phyloP scores from a whole-genome alignment of 2,329 filamentous ascomycete genomes.

The Fusarium sp. region DNA sequence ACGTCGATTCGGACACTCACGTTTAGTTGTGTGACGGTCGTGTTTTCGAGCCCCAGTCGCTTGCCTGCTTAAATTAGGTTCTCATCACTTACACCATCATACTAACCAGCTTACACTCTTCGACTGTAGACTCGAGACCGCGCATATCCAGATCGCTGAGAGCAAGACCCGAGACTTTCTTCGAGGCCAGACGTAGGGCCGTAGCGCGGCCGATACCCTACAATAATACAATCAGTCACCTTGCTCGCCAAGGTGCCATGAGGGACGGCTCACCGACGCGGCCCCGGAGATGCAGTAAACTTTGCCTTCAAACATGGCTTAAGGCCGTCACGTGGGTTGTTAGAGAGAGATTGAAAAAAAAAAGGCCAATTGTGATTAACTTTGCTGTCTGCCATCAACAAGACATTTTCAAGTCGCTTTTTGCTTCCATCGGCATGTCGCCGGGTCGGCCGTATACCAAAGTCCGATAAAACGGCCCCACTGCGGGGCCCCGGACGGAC shows the following conservation, averaged over 20 bases:
- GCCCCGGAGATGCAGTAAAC: neutral
- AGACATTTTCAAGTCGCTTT: neutral
- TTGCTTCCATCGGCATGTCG: neutral
- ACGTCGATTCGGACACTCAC: neutral
- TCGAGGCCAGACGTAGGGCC: neutral
- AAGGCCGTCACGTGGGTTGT: neutral
- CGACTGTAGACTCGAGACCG: neutral
- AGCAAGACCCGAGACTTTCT: neutral
- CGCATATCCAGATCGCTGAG: neutral
- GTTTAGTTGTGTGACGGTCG: neutral
- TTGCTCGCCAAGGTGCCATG: neutral
- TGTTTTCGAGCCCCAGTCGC: neutral
- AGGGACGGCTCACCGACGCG: neutral
- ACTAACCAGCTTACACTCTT: neutral
- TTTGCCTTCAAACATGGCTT: neutral
- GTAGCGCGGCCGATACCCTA: neutral
- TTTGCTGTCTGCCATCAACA: neutral
- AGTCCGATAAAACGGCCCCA: neutral
- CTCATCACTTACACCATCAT: neutral
- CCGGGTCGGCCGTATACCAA: neutral
- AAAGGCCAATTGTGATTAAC: too few species aligned
- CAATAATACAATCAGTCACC: neutral
- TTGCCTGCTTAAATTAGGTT: neutral
- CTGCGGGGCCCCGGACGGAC: neutral
- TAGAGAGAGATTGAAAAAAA: neutral